A percentile compares a stretch with the other conserved stretches of the same genome.
Conservation (phyloP, 2,329 filamentous ascomycete species). For the Magnaporthiopsis poae region DNA sequence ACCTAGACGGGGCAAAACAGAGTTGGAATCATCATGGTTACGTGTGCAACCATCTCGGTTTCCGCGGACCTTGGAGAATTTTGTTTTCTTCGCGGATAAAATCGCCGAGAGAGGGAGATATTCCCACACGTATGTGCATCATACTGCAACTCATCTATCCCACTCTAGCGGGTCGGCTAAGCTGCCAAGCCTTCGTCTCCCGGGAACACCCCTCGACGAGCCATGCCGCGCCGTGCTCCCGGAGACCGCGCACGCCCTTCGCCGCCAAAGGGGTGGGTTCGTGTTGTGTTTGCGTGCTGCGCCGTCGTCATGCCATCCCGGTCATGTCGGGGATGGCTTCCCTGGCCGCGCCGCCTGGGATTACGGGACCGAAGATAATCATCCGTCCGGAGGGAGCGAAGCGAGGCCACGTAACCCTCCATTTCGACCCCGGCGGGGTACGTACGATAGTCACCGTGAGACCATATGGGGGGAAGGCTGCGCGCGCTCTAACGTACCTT, state of each 20-base stretch:
- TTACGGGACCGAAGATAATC: background rate
- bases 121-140: no score
- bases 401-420: background rate
- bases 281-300: background rate
- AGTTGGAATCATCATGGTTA: background rate
- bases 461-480: background rate
- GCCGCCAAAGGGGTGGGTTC: background rate
- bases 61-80: no score
- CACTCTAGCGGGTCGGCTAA: background rate
- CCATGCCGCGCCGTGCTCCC: no score
- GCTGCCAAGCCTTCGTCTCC: background rate
- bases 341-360: no score
- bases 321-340: background rate
- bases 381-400: background rate
- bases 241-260: background rate
- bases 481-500: background rate
- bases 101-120: background rate
- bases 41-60: background rate
- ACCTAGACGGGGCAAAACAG: background rate
- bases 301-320: background rate
- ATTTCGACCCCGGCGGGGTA: background rate
- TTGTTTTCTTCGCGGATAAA: background rate
- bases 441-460: background rate
- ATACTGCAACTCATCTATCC: no score
- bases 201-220: background rate